phyloP scores from a whole-genome alignment of 352 stramenopile genomes.

The Globisporangium cylindrosporum region DNA sequence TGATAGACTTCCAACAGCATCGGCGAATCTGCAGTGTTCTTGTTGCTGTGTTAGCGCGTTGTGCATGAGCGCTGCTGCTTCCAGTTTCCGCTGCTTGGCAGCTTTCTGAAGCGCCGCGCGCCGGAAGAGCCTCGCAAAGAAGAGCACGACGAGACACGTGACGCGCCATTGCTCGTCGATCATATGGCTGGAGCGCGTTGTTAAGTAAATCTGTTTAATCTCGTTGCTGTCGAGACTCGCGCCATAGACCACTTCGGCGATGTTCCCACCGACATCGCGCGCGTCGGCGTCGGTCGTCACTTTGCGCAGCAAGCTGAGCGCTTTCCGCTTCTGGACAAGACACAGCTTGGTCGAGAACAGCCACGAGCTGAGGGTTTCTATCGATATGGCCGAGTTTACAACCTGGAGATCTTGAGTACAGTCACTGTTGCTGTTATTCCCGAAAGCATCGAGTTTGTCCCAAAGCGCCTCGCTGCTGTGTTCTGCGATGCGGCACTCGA shows the following conservation, averaged over 20 bases:
- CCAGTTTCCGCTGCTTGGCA: conserved; percentile 10
- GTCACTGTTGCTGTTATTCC: neutral
- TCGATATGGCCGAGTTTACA: conserved; percentile 5
- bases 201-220: conserved; percentile 27
- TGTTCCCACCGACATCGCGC: conserved; percentile 27
- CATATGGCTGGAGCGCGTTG: conserved; percentile 19
- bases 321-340: neutral
- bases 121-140: conserved; percentile 37
- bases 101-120: conserved; percentile 33
- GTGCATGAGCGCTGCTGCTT: neutral
- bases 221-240: conserved; percentile 32
- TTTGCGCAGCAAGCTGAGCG: conserved; percentile 16
- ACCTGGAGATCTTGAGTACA: conserved; percentile 6
- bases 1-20: neutral
- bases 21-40: neutral
- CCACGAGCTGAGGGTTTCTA: conserved; percentile 9
- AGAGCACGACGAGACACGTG: conserved; percentile 30
- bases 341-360: conserved; percentile 25
- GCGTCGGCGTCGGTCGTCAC: conserved; percentile 26
- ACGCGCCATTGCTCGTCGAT: conserved; percentile 34
- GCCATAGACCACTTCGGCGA: conserved; percentile 33
- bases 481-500: conserved; percentile 33
- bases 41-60: neutral
- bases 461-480: conserved; percentile 23
- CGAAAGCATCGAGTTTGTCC: conserved; percentile 2